Evolutionary conservation across 306 rosid genomes (phyloP).

Genomic region (Sechiopsis laciniata): DNA sequence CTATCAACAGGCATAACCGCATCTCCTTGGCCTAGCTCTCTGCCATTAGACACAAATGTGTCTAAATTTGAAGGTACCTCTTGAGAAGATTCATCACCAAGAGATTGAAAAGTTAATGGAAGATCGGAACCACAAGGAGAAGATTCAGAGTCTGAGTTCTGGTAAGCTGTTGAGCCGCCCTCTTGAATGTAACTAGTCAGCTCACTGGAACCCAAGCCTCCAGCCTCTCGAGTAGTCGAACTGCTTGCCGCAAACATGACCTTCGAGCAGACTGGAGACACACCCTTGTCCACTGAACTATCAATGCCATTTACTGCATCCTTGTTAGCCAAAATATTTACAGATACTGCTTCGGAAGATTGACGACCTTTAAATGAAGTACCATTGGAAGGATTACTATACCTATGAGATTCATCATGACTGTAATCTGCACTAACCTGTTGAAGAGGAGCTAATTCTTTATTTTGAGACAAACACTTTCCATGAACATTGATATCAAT

Average conservation of each 20-base stretch:
- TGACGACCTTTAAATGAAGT: constrained; percentile 58
- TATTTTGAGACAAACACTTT: constrained; percentile 51
- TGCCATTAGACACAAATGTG: constrained; percentile 60
- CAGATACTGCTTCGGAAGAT: constrained; percentile 63
- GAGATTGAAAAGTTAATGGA: constrained; percentile 40
- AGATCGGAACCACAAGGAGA: constrained; percentile 44
- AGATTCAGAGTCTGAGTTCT: constrained; percentile 32
- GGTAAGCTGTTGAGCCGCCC: constrained; percentile 27
- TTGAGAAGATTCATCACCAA: constrained; percentile 45
- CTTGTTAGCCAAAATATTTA: constrained; percentile 63
- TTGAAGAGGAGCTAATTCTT: constrained; percentile 64
- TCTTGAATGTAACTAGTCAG: constrained; percentile 43
- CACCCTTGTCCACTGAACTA: constrained; percentile 47
- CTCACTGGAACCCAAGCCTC: constrained; percentile 32
- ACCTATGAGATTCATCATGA: constrained; percentile 56
- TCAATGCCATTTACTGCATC: constrained; percentile 53
- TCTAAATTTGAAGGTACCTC: constrained; percentile 73
- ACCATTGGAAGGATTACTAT: constrained; percentile 58
- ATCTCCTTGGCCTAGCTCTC: constrained; percentile 57
- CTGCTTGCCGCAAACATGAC: constrained; percentile 39
- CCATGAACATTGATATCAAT: constrained; percentile 36
- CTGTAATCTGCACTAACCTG: constrained; percentile 62
- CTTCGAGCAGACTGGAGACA: constrained; percentile 41
- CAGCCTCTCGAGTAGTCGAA: constrained; percentile 43
- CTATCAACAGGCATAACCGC: constrained; percentile 63